Evolutionary conservation across 2,329 filamentous ascomycete species (phyloP).

Genomic region (Fusarium sambucinum): DNA sequence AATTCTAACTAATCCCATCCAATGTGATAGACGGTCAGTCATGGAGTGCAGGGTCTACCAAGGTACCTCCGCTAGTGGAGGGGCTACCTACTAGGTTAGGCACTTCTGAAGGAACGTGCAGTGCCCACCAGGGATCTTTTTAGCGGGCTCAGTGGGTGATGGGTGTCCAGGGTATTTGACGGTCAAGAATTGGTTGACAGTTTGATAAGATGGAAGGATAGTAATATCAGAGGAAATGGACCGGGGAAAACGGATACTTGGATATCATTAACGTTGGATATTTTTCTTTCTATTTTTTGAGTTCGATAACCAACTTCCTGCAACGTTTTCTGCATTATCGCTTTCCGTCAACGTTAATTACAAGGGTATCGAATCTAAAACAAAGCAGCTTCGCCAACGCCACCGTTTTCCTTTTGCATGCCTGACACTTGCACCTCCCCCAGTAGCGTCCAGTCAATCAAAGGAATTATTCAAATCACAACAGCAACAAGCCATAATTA

Average conservation of each 20-base stretch:
- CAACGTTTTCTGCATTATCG: background rate
- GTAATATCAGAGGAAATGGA: background rate
- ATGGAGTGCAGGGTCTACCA: slow-evolving; percentile 6
- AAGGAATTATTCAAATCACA: slow-evolving; percentile 12
- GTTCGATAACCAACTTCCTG: background rate
- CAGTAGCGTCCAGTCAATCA: slow-evolving; percentile 1
- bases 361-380: slow-evolving; percentile 31
- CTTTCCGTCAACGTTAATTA: background rate
- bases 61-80: slow-evolving; percentile 31
- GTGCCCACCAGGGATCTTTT: slow-evolving; percentile 21
- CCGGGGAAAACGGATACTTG: too few relatives aligned
- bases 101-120: slow-evolving; percentile 26
- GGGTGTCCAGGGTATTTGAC: slow-evolving; percentile 26
- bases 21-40: slow-evolving; percentile 27
- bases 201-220: background rate
- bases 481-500: slow-evolving; percentile 3
- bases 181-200: slow-evolving; percentile 13
- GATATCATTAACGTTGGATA: background rate
- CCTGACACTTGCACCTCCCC: slow-evolving; percentile 26
- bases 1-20: background rate
- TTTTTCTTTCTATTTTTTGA: background rate
- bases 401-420: slow-evolving; percentile 26
- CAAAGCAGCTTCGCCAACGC: slow-evolving; percentile 36
- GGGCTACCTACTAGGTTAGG: background rate
- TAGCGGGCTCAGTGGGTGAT: slow-evolving; percentile 29